Evolutionary conservation across 257 asterid species (phyloP).

Genomic region (Perilla frutescens): DNA sequence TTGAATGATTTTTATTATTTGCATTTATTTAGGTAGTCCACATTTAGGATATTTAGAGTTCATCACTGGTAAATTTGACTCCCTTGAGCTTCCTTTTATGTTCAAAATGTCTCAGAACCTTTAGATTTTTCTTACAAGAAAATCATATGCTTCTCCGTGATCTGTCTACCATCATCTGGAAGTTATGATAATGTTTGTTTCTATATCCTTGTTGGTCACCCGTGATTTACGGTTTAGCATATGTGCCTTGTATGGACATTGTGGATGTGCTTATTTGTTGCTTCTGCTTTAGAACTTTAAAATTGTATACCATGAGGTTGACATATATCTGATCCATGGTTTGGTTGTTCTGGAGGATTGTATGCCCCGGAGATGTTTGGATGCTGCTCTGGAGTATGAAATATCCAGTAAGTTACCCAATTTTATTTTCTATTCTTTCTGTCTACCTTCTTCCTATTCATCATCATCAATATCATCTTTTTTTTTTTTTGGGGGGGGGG

Average conservation of each 20-base stretch:
- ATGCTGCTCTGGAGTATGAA: conserved; percentile 58
- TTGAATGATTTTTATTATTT: conserved; percentile 10
- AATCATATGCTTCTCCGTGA: not conserved
- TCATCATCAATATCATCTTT: not conserved
- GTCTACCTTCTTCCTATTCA: too few species aligned
- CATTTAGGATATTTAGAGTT: conserved; percentile 16
- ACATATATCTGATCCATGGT: conserved; percentile 69
- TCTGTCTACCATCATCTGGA: not conserved
- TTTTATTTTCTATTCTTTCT: conserved; percentile 19
- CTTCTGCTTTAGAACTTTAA: conserved; percentile 29
- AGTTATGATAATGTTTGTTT: conserved; percentile 12
- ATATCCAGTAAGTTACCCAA: conserved; percentile 54
- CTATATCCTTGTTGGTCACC: conserved; percentile 11
- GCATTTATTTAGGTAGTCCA: conserved; percentile 12
- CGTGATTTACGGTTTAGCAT: conserved; percentile 19
- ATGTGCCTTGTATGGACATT: conserved; percentile 2
- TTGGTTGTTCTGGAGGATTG: conserved; percentile 77
- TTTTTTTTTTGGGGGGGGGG: not conserved
- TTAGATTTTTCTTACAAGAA: not conserved
- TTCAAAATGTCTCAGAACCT: not conserved
- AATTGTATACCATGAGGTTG: conserved; percentile 44
- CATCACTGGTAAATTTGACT: conserved; percentile 10
- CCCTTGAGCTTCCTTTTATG: not conserved
- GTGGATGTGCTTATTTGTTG: conserved; percentile 30
- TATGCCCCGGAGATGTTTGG: conserved; percentile 62